Percentiles rank a stretch among this genome's conserved stretches.
Conservation (phyloP, 2,329 filamentous ascomycete genomes). For the Rutstroemia sp. region DNA sequence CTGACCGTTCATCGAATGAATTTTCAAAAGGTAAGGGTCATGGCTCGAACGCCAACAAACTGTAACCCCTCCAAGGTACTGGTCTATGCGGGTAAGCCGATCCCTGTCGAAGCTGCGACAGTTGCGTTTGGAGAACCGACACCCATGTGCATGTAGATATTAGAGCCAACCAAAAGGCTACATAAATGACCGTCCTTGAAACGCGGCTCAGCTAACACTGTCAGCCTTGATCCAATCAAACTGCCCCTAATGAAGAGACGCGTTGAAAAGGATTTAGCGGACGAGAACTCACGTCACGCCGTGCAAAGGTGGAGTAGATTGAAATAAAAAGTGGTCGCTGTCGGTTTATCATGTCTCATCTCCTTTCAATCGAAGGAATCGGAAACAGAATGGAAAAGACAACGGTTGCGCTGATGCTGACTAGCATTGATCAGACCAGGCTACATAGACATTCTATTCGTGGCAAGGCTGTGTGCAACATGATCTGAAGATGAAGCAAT, state of each 20-base stretch:
- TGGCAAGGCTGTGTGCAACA: constrained; percentile 5
- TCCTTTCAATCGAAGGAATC: neutral
- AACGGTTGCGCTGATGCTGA: neutral
- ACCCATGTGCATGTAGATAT: neutral
- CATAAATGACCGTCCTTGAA: constrained; percentile 13
- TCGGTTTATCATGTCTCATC: neutral
- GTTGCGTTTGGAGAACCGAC: constrained; percentile 5
- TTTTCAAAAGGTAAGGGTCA: neutral
- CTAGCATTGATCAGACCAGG: neutral
- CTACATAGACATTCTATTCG: neutral
- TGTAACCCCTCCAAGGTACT: constrained; percentile 4
- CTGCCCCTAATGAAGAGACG: constrained; percentile 3
- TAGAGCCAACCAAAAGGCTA: constrained; percentile 7
- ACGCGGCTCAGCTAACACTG: constrained; percentile 11
- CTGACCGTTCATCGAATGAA: neutral
- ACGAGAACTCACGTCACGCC: neutral
- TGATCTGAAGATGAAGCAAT: constrained; percentile 1
- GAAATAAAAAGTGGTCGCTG: neutral
- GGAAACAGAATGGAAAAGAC: neutral
- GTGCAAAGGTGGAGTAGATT: neutral
- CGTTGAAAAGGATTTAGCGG: constrained; percentile 2
- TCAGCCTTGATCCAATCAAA: constrained; percentile 15
- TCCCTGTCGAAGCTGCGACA: constrained; percentile 7
- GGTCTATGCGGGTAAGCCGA: constrained; percentile 1
- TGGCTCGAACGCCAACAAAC: neutral